phyloP scores from a whole-genome alignment of 2,329 filamentous ascomycete species.

The Kalmusia sp. region DNA sequence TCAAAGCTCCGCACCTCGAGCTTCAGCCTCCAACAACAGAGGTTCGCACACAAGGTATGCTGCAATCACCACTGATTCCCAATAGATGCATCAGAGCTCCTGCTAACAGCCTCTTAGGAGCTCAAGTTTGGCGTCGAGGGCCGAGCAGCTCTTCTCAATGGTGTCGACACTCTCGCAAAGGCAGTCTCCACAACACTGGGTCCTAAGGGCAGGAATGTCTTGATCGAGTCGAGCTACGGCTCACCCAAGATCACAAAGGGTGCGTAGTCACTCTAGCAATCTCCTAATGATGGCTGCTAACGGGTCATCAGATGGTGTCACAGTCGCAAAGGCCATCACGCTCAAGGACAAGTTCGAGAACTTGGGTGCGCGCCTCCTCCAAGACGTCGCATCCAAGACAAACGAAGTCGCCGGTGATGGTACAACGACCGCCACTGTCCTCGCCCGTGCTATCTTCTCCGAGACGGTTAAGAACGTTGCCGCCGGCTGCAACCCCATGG shows the following conservation, averaged over 20 bases:
- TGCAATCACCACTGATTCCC: background rate
- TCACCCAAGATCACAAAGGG: conserved; percentile 99
- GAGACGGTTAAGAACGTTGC: conserved; percentile 99
- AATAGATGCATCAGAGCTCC: conserved; percentile 28
- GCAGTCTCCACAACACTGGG: conserved; percentile 96
- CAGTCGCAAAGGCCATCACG: conserved; percentile 76
- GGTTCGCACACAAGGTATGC: conserved; percentile 95
- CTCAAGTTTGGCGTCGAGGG: conserved; percentile 98
- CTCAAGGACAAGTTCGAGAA: conserved; percentile 99
- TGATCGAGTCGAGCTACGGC: conserved; percentile 98
- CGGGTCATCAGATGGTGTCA: conserved; percentile 55
- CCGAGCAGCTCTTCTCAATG: conserved; percentile 84
- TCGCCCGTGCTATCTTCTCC: conserved; percentile 97
- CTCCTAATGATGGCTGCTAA: conserved; percentile 20
- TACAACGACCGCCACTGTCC: conserved; percentile 96
- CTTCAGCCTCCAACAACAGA: conserved; percentile 83
- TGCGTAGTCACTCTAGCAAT: conserved; percentile 50
- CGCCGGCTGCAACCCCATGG: conserved; percentile 99
- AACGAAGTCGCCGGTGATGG: conserved; percentile 99
- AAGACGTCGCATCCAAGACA: conserved; percentile 99
- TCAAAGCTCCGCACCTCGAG: conserved; percentile 58
- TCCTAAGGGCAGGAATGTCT: conserved; percentile 96
- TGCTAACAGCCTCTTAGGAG: conserved; percentile 65
- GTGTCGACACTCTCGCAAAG: conserved; percentile 96
- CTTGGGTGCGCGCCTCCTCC: conserved; percentile 92